These are phyloP conservation scores for Biscutella laevigata DNA, from an alignment of 441 rosid species.

Conservation along the genomic window DNA sequence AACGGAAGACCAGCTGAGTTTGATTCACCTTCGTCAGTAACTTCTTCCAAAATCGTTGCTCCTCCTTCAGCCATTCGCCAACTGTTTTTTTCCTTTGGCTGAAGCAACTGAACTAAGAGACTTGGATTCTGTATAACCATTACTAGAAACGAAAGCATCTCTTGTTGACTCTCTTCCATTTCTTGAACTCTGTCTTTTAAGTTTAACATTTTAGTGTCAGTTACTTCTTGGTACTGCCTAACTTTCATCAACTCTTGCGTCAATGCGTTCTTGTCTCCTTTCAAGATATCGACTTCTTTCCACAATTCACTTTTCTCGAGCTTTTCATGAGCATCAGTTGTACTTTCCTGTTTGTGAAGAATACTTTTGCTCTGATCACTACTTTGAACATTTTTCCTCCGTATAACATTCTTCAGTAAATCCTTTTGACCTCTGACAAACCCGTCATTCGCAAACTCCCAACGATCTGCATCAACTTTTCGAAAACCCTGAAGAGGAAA, in stretches of 20 bases:
- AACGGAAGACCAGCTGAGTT: constrained; percentile 36
- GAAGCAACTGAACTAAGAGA: constrained; percentile 63
- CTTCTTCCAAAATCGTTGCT: constrained; percentile 47
- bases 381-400: constrained; percentile 61
- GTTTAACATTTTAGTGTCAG: constrained; percentile 49
- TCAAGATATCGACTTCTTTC: constrained; percentile 71
- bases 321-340: constrained; percentile 22
- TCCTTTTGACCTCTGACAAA: constrained; percentile 64
- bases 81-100: constrained; percentile 58
- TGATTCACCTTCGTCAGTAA: constrained; percentile 35
- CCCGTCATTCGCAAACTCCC: constrained; percentile 86
- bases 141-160: constrained; percentile 83
- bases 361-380: constrained; percentile 32
- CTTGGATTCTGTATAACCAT: constrained; percentile 86
- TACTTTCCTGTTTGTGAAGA: constrained; percentile 18
- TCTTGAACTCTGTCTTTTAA: constrained; percentile 68
- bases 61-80: constrained; percentile 59
- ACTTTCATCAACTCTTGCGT: constrained; percentile 64
- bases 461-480: constrained; percentile 71
- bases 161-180: constrained; percentile 86
- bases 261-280: constrained; percentile 53
- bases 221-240: constrained; percentile 60
- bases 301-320: constrained; percentile 34
- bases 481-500: constrained; percentile 63
- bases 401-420: constrained; percentile 45